Base-by-base conservation (phyloP, 176 grass and related monocot genomes). In the Triticum monococcum region DNA sequence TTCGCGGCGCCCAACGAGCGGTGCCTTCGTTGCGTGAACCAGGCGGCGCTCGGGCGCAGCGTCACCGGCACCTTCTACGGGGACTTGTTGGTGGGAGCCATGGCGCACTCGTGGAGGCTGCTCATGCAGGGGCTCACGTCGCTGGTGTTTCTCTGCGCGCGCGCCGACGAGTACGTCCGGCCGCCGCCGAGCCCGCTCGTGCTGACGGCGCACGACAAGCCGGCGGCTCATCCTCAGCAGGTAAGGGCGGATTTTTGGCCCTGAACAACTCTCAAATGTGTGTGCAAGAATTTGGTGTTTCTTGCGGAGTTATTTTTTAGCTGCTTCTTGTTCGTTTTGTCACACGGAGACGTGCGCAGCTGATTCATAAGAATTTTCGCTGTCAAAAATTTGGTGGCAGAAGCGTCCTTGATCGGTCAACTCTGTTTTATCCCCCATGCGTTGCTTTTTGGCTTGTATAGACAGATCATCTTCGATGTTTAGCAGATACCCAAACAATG, bases 221-320 rank as follows among this genome's bases (percentile, higher is more conserved):
- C 91, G 16, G 12, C 83, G 12, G 83, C 83, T 1, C 90, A 90
- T 85, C 89, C 95, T 20, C 95, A 95, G 73, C 95, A 98, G 89
- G 94, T 93, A 67, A 16, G 50, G 50, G 1, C 7, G 16, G 50
- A 54, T 54, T 52, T 13, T 16, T 54, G 16, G 5, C 50, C 18
- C 50, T 54, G 50, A 18, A 54, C 50, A 18, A 7, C 50, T 54
- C 16, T 54, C 16, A 54, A 54, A 30, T 30, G 50, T 18, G 50
- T 18, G 16, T 54, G 50, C 50, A 7, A 18, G 50, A 54, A 54
- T 54, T 54, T 54, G 50, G 17, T 16, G 18, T 54, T 54, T 54
- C 50, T 17, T 54, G 50, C 50, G 6, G 5, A 54, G 16, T 54
- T 54, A 16, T 6, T 54, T 18, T 52, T 52, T 52, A 52, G 48